Base-by-base conservation (phyloP, 495 filamentous ascomycete genomes). In the Friedmanniomyces endolithicus region DNA sequence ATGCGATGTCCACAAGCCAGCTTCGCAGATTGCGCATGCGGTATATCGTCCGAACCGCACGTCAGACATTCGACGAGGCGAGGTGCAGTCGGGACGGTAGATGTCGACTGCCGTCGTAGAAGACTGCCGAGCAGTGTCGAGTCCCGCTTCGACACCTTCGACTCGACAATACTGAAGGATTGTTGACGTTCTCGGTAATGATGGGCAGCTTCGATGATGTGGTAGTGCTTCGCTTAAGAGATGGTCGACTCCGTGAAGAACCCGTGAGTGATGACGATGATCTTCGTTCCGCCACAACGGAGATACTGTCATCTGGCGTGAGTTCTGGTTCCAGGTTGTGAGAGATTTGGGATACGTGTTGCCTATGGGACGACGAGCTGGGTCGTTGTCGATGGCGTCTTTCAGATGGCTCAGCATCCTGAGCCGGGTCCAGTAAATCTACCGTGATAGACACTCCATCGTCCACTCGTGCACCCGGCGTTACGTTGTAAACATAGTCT, bases 1-100 rank as follows among this genome's bases (percentile, higher is more conserved):
- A 87, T 88, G 40, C 78, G 78, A 64, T 94, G 87, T 23, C 76
- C 77, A 63, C 87, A 94, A 53, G 78, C 74, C 39, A 90, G 77
- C 60, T 83, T 84, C 19, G 79, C 82, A 20, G 79, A 76, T 67
- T 80, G 77, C 48, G 72, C 71, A 39, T 72, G 61, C 1, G 80
- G 77, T 3, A 80, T 64, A 53, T 82, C 78, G 48, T 83, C 76
- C 33, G 80, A 76, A 61, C 81, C 66, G 67, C 87, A 92, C 23
- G 76, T 78, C 17, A 88, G 66, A 54, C 86, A 90, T 63, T 81
- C 74, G 29, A 81, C 74, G 31, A 62, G 25, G 6, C 60, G 50
- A 8, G 51, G 52, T n/a, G 51, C 8, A 12, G 50, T 41, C 17
- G 53, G 52, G 4, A 53, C 46, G n/a, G 51, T 14, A 0, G 59